A percentile compares a stretch with the other conserved stretches of the same genome.
Evolutionary conservation across 805 yeast genomes (phyloP).

Genomic region (Metschnikowia gelsemii): DNA sequence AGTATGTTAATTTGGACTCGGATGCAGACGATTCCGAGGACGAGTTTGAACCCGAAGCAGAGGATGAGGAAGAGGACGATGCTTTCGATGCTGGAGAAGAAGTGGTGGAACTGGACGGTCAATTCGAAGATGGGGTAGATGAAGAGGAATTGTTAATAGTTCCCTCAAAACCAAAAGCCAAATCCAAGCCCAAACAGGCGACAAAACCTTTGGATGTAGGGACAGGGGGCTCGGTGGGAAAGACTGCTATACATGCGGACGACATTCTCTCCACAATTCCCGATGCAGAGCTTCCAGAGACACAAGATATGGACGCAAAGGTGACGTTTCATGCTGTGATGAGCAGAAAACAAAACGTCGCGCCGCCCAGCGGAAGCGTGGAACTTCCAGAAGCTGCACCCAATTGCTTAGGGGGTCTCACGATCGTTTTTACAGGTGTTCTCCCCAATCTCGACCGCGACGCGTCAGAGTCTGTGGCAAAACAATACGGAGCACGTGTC

Average conservation of each 20-base stretch:
- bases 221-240: too few relatives aligned
- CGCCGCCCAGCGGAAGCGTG: conserved; percentile 34
- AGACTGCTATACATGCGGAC: conserved; percentile 41
- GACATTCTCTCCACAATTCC: conserved; percentile 64
- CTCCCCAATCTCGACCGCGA: conserved; percentile 78
- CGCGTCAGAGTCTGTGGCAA: conserved; percentile 72
- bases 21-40: conserved; percentile 26
- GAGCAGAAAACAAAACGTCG: conserved; percentile 22
- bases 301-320: conserved; percentile 51
- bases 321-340: conserved; percentile 56
- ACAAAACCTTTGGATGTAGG: too few relatives aligned
- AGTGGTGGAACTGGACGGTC: conserved; percentile 17
- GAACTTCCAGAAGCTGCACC: conserved; percentile 81
- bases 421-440: conserved; percentile 91
- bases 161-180: conserved; percentile 6
- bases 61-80: conserved; percentile 17
- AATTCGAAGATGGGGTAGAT: conserved; percentile 1
- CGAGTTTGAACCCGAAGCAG: conserved; percentile 25
- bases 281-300: conserved; percentile 67
- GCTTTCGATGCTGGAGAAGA: conserved; percentile 18
- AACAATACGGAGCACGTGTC: conserved; percentile 87
- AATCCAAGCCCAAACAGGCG: conserved; percentile 9
- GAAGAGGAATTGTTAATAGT: conserved; percentile 5
- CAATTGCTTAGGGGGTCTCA: conserved; percentile 82
- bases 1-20: conserved; percentile 19